These are phyloP conservation scores for Leccinellum albellum DNA, from an alignment of 768 basidiomycete genomes.

Conservation along the genomic window DNA sequence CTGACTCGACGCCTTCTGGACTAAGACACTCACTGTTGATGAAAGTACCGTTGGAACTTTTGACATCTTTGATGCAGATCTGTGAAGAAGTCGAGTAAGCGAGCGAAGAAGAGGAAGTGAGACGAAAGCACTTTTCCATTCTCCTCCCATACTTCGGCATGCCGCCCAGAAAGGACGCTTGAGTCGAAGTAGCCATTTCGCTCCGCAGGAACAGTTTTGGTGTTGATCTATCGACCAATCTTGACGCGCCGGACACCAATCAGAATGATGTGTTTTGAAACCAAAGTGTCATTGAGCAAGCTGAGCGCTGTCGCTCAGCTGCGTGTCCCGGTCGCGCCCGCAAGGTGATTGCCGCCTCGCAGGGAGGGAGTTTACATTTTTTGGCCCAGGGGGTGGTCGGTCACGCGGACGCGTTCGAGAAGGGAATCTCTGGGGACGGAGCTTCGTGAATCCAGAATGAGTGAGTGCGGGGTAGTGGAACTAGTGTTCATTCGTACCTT, in stretches of 20 bases:
- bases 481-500: too few relatives aligned
- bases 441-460: too few relatives aligned
- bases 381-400: too few relatives aligned
- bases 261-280: constrained; percentile 91
- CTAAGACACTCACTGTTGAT: constrained; percentile 94
- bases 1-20: constrained; percentile 84
- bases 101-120: constrained; percentile 1
- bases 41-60: constrained; percentile 97
- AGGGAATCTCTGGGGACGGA: too few relatives aligned
- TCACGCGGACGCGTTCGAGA: too few relatives aligned
- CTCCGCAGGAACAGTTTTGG: constrained; percentile 89
- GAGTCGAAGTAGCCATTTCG: constrained; percentile 97
- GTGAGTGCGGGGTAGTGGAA: too few relatives aligned
- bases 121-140: constrained; percentile 62
- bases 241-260: constrained; percentile 62
- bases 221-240: constrained; percentile 95
- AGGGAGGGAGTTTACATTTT: too few relatives aligned
- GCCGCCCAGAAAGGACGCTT: constrained; percentile 89
- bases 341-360: too few relatives aligned
- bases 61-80: constrained; percentile 99
- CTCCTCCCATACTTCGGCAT: constrained; percentile 99
- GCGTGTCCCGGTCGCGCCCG: too few relatives aligned
- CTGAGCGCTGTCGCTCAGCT: too few relatives aligned
- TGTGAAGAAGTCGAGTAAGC: constrained; percentile 30
- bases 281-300: constrained; percentile 93